phyloP scores from a whole-genome alignment of 2,329 filamentous ascomycete species.

The Balansia obtecta region DNA sequence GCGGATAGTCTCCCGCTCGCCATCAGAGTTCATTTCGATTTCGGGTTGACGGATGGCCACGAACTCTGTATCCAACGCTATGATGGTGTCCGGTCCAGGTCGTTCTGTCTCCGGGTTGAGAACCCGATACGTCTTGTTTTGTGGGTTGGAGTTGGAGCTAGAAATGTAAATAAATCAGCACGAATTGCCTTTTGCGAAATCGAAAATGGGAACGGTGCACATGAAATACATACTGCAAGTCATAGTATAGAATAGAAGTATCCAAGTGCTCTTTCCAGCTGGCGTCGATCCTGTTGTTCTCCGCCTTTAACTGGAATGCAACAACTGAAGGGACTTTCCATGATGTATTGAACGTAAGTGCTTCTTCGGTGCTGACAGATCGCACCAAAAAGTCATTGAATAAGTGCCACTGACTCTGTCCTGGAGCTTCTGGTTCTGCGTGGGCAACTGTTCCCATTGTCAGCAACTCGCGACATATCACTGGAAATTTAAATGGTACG shows the following conservation, averaged over 20 bases:
- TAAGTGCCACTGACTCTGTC: conserved; percentile 73
- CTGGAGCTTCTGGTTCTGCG: conserved; percentile 44
- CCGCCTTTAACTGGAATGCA: conserved; percentile 70
- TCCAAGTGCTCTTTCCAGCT: conserved; percentile 80
- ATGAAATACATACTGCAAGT: conserved; percentile 35
- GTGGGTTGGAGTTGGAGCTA: conserved; percentile 24
- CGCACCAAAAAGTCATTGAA: conserved; percentile 96
- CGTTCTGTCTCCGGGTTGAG: conserved; percentile 48
- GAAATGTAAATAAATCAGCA: background rate
- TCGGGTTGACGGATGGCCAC: conserved; percentile 86
- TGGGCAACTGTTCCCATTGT: conserved; percentile 42
- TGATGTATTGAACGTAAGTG: conserved; percentile 72
- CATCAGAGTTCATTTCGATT: conserved; percentile 92
- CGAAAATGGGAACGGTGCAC: background rate
- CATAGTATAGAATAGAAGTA: conserved; percentile 70
- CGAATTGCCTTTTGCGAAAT: conserved; percentile 1
- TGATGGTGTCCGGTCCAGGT: conserved; percentile 58
- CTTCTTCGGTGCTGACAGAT: conserved; percentile 67
- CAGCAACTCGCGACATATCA: background rate
- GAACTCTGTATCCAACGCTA: conserved; percentile 93
- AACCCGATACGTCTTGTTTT: conserved; percentile 43
- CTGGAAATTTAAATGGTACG: conserved; percentile 9
- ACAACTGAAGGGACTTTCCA: conserved; percentile 92
- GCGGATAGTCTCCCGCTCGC: conserved; percentile 80
- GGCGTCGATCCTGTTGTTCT: conserved; percentile 71